Conservation (phyloP, 805 yeast genomes). For the Candida chauliodis region DNA sequence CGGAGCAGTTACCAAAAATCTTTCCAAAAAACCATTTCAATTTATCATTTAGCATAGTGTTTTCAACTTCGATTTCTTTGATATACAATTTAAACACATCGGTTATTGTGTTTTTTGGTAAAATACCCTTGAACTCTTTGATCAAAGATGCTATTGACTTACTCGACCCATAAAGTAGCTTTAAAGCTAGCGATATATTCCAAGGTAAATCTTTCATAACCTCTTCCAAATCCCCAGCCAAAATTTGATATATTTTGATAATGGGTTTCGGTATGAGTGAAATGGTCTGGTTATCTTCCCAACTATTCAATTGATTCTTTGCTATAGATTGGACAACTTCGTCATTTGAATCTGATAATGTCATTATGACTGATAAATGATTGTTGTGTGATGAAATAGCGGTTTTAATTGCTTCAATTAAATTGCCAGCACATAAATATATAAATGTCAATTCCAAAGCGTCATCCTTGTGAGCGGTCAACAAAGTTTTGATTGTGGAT, state of each 20-base stretch:
- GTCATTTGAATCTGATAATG: conserved; percentile 72
- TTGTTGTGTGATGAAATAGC: conserved; percentile 62
- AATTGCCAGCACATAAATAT: conserved; percentile 49
- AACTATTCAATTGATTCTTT: conserved; percentile 55
- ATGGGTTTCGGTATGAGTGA: conserved; percentile 50
- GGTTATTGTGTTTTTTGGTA: conserved; percentile 13
- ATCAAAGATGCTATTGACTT: conserved; percentile 2
- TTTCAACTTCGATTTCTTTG: not conserved
- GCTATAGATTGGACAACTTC: conserved; percentile 55
- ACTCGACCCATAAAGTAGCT: conserved; percentile 59
- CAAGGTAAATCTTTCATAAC: conserved; percentile 54
- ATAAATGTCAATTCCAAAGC: conserved; percentile 50
- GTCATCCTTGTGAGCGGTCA: conserved; percentile 24
- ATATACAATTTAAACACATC: conserved; percentile 20
- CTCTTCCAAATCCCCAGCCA: conserved; percentile 49
- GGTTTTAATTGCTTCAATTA: conserved; percentile 56
- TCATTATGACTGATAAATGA: conserved; percentile 67
- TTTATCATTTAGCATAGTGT: conserved; percentile 28
- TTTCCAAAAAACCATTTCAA: conserved; percentile 53
- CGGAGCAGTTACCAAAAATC: conserved; percentile 28
- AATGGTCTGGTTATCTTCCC: conserved; percentile 44
- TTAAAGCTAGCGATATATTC: conserved; percentile 57
- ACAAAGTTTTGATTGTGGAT: conserved; percentile 27
- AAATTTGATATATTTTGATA: conserved; percentile 57
- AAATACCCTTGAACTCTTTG: conserved; percentile 11